These are phyloP conservation scores for Eutypella sp. DNA, from an alignment of 2,329 filamentous ascomycete species.

Conservation along the genomic window DNA sequence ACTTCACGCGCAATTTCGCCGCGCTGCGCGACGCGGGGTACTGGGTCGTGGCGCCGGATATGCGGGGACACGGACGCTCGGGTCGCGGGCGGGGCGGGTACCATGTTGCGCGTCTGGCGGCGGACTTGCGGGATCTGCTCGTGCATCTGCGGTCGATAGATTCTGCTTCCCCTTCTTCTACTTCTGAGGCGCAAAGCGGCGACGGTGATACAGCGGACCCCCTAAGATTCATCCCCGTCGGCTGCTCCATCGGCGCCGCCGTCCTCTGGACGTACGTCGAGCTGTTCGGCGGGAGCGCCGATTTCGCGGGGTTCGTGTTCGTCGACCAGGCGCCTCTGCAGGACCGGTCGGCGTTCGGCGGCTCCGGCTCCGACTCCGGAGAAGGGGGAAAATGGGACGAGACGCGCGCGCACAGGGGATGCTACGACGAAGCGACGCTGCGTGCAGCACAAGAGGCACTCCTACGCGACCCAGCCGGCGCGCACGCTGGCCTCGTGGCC, in stretches of 20 bases:
- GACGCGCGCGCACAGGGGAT: conserved; percentile 27
- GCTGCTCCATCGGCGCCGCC: conserved; percentile 37
- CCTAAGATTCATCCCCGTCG: conserved; percentile 27
- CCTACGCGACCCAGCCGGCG: conserved; percentile 35
- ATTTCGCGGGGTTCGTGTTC: conserved; percentile 30
- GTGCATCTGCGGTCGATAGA: conserved; percentile 21
- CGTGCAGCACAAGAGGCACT: conserved; percentile 42
- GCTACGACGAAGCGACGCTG: conserved; percentile 34
- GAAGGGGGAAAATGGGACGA: conserved; percentile 23
- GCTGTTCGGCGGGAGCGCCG: conserved; percentile 27
- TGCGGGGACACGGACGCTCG: conserved; percentile 34
- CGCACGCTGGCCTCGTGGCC: conserved; percentile 26
- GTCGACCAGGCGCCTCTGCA: conserved; percentile 38
- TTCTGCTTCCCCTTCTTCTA: no score
- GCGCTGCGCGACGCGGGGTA: conserved; percentile 17
- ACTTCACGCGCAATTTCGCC: conserved; percentile 31
- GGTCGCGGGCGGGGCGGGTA: conserved; percentile 29
- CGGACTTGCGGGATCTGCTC: conserved; percentile 30
- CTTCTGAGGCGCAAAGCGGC: conserved; percentile 2
- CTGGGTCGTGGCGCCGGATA: conserved; percentile 35
- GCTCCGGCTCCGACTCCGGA: background rate
- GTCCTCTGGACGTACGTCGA: conserved; percentile 36
- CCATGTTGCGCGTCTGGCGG: conserved; percentile 36
- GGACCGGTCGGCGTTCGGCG: conserved; percentile 27
- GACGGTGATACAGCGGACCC: background rate